Evolutionary conservation across 192 early-diverging fungal species (phyloP).

Genomic region (Umbelopsis ramanniana): DNA sequence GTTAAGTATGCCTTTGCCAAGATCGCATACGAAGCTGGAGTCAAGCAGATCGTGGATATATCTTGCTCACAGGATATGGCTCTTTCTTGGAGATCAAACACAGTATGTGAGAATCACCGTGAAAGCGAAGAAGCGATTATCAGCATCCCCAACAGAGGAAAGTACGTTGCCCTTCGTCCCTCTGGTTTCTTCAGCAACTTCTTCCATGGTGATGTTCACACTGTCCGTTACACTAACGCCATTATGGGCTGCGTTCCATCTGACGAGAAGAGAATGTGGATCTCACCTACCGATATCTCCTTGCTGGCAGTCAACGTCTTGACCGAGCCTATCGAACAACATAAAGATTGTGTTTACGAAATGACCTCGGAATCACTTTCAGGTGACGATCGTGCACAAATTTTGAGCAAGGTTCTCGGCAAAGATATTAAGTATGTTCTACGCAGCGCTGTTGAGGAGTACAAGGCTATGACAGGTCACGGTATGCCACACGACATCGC

Average conservation of each 20-base stretch:
- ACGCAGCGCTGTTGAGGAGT: background rate
- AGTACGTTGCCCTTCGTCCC: slow-evolving; percentile 29
- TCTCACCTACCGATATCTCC: slow-evolving; percentile 22
- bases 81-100: background rate
- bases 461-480: background rate
- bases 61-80: background rate
- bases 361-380: slow-evolving; percentile 20
- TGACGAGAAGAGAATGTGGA: slow-evolving; percentile 14
- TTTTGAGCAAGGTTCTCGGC: slow-evolving; percentile 11
- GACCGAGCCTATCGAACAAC: slow-evolving; percentile 23
- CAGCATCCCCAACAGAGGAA: background rate
- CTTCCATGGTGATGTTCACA: background rate
- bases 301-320: slow-evolving; percentile 10
- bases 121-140: slow-evolving; percentile 11
- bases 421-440: background rate
- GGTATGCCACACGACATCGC: background rate
- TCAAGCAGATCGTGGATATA: slow-evolving; percentile 34
- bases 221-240: background rate
- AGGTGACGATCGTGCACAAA: background rate
- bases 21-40: slow-evolving; percentile 28
- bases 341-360: slow-evolving; percentile 19
- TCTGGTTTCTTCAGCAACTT: slow-evolving; percentile 21
- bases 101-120: background rate
- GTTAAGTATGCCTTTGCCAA: slow-evolving; percentile 1
- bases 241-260: background rate